Conservation (phyloP, 1,139 yeast species). For the Kodamaea suecica region DNA sequence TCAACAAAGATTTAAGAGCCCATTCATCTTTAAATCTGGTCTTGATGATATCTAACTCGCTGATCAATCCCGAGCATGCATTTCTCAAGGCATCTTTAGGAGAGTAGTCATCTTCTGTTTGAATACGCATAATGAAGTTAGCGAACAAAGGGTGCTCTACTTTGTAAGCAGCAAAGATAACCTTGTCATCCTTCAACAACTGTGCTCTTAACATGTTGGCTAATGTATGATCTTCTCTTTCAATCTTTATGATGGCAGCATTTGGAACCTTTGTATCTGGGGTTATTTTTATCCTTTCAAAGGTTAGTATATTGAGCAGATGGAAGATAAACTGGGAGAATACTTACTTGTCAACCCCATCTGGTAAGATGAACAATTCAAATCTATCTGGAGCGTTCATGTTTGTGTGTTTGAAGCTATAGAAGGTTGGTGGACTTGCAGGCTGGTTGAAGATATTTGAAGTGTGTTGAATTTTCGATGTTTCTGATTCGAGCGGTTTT, state of each 20-base stretch:
- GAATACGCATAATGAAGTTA: constrained; percentile 86
- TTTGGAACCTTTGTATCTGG: constrained; percentile 96
- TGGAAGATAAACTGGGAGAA: too few species aligned
- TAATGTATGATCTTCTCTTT: constrained; percentile 95
- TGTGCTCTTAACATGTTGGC: constrained; percentile 89
- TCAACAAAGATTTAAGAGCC: constrained; percentile 76
- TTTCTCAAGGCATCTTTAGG: constrained; percentile 88
- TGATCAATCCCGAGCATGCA: constrained; percentile 81
- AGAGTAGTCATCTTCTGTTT: constrained; percentile 90
- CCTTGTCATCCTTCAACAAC: constrained; percentile 79
- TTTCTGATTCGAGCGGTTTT: too few species aligned
- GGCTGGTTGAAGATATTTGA: too few species aligned
- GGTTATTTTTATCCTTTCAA: constrained; percentile 57
- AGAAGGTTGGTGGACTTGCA: too few species aligned
- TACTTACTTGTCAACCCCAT: constrained; percentile 71
- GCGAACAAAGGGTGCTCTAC: constrained; percentile 98
- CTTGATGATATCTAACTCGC: constrained; percentile 70
- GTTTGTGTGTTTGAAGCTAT: too few species aligned
- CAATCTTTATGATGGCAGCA: constrained; percentile 88
- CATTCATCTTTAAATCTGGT: constrained; percentile 86
- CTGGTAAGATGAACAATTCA: constrained; percentile 94
- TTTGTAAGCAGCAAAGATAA: constrained; percentile 92
- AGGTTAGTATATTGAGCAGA: too few species aligned
- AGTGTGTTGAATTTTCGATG: too few species aligned
- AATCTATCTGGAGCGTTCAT: constrained; percentile 99